These are phyloP conservation scores for Backusella mclennaniae DNA, from an alignment of 192 early-diverging fungal species.

Conservation along the genomic window DNA sequence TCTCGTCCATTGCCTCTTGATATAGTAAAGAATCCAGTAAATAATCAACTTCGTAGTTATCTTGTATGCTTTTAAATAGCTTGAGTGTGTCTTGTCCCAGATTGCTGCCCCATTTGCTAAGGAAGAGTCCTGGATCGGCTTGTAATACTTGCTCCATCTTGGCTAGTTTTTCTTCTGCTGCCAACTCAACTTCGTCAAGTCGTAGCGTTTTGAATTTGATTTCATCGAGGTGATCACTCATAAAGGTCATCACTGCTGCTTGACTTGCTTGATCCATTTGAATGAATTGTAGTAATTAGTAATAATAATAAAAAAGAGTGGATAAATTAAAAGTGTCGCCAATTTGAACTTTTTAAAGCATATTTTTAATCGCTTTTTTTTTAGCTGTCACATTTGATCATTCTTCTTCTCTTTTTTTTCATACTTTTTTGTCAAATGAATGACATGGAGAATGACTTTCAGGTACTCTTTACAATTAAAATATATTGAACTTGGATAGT, in stretches of 20 bases:
- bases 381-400: conserved; percentile 6
- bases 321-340: neutral
- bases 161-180: conserved; percentile 26
- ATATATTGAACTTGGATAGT: neutral
- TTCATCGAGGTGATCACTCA: conserved; percentile 23
- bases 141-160: conserved; percentile 26
- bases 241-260: conserved; percentile 17
- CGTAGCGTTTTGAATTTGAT: conserved; percentile 38
- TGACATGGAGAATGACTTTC: conserved; percentile 3
- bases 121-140: conserved; percentile 38
- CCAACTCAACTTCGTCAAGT: conserved; percentile 26
- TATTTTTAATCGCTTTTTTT: neutral
- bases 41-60: conserved; percentile 42
- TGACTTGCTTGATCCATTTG: conserved; percentile 8
- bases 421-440: neutral
- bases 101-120: conserved; percentile 41
- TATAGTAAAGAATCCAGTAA: conserved; percentile 24
- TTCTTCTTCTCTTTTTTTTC: neutral
- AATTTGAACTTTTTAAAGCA: neutral
- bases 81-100: conserved; percentile 23
- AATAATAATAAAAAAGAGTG: neutral
- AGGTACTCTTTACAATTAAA: neutral
- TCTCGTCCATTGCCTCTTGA: neutral
- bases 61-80: conserved; percentile 28
- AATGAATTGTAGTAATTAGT: neutral